phyloP scores from a whole-genome alignment of 75 land plant genomes.

The Ceratopteris richardii region DNA sequence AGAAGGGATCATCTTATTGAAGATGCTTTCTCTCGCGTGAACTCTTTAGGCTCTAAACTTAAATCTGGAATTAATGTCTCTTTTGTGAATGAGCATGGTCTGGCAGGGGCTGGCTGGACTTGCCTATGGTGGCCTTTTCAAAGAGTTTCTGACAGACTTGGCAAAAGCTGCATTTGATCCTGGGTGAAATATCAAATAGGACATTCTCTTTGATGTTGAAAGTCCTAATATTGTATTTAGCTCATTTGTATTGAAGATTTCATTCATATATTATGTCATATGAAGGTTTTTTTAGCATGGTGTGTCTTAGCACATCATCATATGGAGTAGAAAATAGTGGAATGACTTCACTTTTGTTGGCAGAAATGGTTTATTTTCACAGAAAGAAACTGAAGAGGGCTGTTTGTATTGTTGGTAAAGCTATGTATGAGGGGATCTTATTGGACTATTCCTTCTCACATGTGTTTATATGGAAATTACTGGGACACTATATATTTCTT shows the following conservation, averaged over 20 bases:
- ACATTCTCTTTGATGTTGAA: too few relatives aligned
- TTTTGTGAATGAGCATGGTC: slow-evolving; percentile 89
- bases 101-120: slow-evolving; percentile 92
- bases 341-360: neutral
- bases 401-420: slow-evolving; percentile 81
- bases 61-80: slow-evolving; percentile 76
- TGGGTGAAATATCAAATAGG: too few relatives aligned
- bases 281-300: too few relatives aligned
- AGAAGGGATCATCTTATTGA: slow-evolving; percentile 82
- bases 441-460: slow-evolving; percentile 81
- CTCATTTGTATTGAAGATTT: too few relatives aligned
- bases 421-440: slow-evolving; percentile 89
- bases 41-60: slow-evolving; percentile 61
- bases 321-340: too few relatives aligned
- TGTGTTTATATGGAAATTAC: slow-evolving; percentile 82
- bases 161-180: slow-evolving; percentile 80
- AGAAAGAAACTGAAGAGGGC: slow-evolving; percentile 76
- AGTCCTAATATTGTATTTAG: too few relatives aligned
- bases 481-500: slow-evolving; percentile 83
- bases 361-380: slow-evolving; percentile 79
- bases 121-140: slow-evolving; percentile 89
- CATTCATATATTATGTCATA: too few relatives aligned
- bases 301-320: too few relatives aligned
- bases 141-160: slow-evolving; percentile 91
- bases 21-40: slow-evolving; percentile 80